Conservation (phyloP, 2,329 filamentous ascomycete genomes). For the Nothophaeocryptopus gaeumannii region DNA sequence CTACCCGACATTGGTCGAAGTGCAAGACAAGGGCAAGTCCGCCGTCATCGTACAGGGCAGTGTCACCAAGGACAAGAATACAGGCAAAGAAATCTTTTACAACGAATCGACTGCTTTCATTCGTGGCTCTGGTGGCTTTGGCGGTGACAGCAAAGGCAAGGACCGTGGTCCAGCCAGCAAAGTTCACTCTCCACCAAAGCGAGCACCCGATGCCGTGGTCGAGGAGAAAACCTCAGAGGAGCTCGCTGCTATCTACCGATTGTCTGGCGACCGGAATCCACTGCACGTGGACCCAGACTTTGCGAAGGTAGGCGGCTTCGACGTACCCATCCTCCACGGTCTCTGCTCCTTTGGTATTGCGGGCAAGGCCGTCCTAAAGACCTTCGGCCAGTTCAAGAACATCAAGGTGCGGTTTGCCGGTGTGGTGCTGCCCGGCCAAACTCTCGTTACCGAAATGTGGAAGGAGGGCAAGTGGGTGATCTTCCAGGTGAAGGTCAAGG, state of each 20-base stretch:
- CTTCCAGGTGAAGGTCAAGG: conserved; percentile 86
- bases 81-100: conserved; percentile 90
- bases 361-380: conserved; percentile 83
- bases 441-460: conserved; percentile 93
- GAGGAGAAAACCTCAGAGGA: conserved; percentile 85
- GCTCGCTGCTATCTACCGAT: conserved; percentile 87
- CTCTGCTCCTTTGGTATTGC: conserved; percentile 91
- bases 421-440: conserved; percentile 80
- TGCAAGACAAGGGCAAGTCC: conserved; percentile 91
- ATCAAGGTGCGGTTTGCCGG: conserved; percentile 91
- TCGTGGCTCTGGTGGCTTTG: conserved; percentile 85
- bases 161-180: conserved; percentile 80
- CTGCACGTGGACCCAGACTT: conserved; percentile 94
- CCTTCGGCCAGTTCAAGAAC: conserved; percentile 79
- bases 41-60: conserved; percentile 77
- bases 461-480: conserved; percentile 75
- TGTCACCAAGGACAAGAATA: conserved; percentile 79
- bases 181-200: conserved; percentile 72
- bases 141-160: conserved; percentile 70
- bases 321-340: conserved; percentile 91
- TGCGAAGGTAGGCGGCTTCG: conserved; percentile 92
- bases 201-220: conserved; percentile 74
- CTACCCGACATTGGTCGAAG: conserved; percentile 79
- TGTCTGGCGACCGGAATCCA: conserved; percentile 94
- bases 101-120: conserved; percentile 95